Evolutionary conservation across 1,284 basidiomycete species (phyloP).

Genomic region (Microbotryum intermedium): DNA sequence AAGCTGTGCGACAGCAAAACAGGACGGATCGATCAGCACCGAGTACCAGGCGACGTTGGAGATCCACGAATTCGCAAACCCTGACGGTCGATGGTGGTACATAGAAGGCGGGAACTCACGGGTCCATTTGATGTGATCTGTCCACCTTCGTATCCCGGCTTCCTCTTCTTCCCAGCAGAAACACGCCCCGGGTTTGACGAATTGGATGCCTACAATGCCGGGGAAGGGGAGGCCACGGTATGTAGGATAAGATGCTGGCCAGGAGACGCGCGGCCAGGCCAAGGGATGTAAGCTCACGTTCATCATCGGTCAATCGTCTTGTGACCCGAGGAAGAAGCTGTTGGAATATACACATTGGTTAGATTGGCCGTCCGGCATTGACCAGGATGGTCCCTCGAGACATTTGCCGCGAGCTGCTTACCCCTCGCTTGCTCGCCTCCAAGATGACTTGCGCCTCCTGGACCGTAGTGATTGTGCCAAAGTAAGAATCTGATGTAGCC

Average conservation of each 20-base stretch:
- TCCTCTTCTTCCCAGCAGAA: conserved; percentile 36
- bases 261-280: no score
- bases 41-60: no score
- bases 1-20: conserved; percentile 19
- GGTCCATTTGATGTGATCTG: conserved; percentile 35
- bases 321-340: conserved; percentile 31
- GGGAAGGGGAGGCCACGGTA: background rate
- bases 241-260: no score
- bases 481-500: conserved; percentile 27
- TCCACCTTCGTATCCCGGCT: conserved; percentile 34
- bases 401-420: background rate
- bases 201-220: conserved; percentile 20
- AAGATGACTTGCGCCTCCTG: conserved; percentile 31
- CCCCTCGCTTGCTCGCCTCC: conserved; percentile 32
- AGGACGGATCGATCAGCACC: background rate
- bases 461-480: conserved; percentile 28
- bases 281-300: conserved; percentile 3
- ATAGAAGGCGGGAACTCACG: conserved; percentile 22
- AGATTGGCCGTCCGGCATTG: no score
- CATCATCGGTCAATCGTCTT: conserved; percentile 31
- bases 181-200: conserved; percentile 31
- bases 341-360: background rate
- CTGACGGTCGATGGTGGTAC: background rate
- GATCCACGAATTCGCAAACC: no score
- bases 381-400: no score